phyloP scores from a whole-genome alignment of 306 rosid species.

The Quercus gilva region DNA sequence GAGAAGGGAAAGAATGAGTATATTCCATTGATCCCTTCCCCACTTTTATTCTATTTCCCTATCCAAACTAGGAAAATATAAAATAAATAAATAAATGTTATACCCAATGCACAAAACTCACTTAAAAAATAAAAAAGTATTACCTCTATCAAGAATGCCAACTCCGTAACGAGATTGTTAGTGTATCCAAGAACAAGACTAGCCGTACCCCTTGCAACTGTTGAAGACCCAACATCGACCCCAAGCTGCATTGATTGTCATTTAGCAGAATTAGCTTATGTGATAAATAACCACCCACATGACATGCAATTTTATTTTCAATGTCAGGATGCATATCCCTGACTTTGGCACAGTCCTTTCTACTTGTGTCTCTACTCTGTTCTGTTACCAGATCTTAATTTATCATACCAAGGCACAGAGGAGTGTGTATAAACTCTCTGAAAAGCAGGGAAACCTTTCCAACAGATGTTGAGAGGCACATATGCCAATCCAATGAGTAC shows the following conservation, averaged over 20 bases:
- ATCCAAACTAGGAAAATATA: too few relatives aligned
- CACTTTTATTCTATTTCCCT: too few relatives aligned
- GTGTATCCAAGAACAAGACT: slow-evolving; percentile 83
- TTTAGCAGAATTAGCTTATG: not conserved
- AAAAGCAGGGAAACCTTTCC: not conserved
- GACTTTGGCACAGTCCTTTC: too few relatives aligned
- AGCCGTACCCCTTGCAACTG: slow-evolving; percentile 76
- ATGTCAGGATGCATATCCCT: too few relatives aligned
- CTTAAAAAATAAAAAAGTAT: not conserved
- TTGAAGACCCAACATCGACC: slow-evolving; percentile 75
- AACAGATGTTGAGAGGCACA: not conserved
- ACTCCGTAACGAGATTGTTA: slow-evolving; percentile 78
- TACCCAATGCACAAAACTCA: too few relatives aligned
- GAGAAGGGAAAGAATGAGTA: too few relatives aligned
- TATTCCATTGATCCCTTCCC: too few relatives aligned
- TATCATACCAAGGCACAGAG: not conserved
- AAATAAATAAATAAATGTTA: too few relatives aligned
- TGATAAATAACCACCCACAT: not conserved
- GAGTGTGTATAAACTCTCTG: not conserved
- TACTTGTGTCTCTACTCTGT: not conserved
- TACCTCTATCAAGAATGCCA: slow-evolving; percentile 95
- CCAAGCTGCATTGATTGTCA: slow-evolving; percentile 41
- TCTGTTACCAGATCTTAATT: not conserved
- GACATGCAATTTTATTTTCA: not conserved
- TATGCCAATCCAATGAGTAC: not conserved